Conservation (phyloP, 129 eudicot species). For the Flaveria ramosissima region DNA sequence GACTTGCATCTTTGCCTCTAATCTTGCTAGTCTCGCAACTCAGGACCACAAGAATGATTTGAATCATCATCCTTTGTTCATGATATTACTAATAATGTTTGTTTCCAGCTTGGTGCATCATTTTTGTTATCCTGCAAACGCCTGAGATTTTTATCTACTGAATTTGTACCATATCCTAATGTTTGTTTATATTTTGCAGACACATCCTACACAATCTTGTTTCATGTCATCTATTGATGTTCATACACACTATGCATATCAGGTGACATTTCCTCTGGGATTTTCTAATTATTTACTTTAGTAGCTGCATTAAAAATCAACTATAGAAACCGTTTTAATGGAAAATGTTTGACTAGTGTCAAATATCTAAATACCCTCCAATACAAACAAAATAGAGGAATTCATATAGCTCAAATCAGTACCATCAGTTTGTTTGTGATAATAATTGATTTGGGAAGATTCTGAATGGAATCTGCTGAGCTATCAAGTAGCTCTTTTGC, state of each 20-base stretch:
- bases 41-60: background rate
- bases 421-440: background rate
- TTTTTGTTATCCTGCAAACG: constrained; percentile 11
- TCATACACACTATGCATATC: constrained; percentile 96
- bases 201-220: constrained; percentile 98
- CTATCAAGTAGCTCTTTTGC: background rate
- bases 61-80: background rate
- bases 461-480: background rate
- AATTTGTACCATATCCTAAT: constrained; percentile 14
- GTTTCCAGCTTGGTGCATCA: background rate
- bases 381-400: background rate
- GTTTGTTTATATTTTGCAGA: constrained; percentile 56
- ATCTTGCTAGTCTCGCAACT: no score
- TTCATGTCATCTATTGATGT: constrained; percentile 99
- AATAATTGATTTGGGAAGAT: background rate
- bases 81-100: background rate
- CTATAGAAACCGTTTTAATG: background rate
- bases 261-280: constrained; percentile 49
- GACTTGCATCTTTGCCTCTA: no score
- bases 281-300: background rate
- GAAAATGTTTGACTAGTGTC: background rate
- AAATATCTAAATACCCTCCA: background rate
- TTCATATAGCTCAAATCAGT: background rate
- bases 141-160: constrained; percentile 7
- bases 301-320: background rate